Conservation (phyloP, 2,329 filamentous ascomycete species). For the Pestalotiopsis sp. region DNA sequence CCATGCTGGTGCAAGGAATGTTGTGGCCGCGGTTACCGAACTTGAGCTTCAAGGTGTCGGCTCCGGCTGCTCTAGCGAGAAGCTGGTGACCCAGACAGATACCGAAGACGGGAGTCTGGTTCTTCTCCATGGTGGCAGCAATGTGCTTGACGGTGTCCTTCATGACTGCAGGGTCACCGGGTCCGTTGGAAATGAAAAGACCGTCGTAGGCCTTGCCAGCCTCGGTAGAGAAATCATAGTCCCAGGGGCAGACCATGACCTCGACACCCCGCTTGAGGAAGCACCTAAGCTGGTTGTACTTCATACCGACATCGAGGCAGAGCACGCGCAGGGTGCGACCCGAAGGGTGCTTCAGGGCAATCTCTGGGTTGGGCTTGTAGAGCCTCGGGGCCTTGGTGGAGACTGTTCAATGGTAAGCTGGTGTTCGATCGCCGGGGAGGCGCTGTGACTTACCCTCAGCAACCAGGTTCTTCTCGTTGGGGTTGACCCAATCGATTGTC, state of each 20-base stretch:
- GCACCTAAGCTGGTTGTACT: slow-evolving; percentile 96
- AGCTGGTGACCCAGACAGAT: slow-evolving; percentile 96
- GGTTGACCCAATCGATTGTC: slow-evolving; percentile 83
- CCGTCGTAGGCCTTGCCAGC: slow-evolving; percentile 88
- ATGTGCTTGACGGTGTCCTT: slow-evolving; percentile 80
- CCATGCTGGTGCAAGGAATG: slow-evolving; percentile 94
- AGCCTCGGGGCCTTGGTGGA: slow-evolving; percentile 86
- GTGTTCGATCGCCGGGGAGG: slow-evolving; percentile 17
- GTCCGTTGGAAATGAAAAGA: slow-evolving; percentile 96
- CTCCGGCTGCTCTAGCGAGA: slow-evolving; percentile 84
- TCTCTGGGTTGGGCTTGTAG: slow-evolving; percentile 73
- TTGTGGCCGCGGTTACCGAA: slow-evolving; percentile 99
- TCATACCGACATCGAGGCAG: slow-evolving; percentile 95
- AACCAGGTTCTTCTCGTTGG: slow-evolving; percentile 90
- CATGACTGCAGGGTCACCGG: slow-evolving; percentile 90
- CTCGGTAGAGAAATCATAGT: slow-evolving; percentile 83
- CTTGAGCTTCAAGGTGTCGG: slow-evolving; percentile 92
- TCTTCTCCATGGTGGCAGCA: slow-evolving; percentile 72
- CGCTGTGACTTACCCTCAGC: slow-evolving; percentile 76
- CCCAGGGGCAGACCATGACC: slow-evolving; percentile 92
- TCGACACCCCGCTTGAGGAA: slow-evolving; percentile 90
- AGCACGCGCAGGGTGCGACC: slow-evolving; percentile 85
- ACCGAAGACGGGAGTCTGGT: slow-evolving; percentile 86
- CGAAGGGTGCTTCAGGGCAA: slow-evolving; percentile 81
- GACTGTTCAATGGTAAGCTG: slow-evolving; percentile 61